Evolutionary conservation across 2,329 filamentous ascomycete genomes (phyloP).

Genomic region (Microcyclospora tardicrescens): DNA sequence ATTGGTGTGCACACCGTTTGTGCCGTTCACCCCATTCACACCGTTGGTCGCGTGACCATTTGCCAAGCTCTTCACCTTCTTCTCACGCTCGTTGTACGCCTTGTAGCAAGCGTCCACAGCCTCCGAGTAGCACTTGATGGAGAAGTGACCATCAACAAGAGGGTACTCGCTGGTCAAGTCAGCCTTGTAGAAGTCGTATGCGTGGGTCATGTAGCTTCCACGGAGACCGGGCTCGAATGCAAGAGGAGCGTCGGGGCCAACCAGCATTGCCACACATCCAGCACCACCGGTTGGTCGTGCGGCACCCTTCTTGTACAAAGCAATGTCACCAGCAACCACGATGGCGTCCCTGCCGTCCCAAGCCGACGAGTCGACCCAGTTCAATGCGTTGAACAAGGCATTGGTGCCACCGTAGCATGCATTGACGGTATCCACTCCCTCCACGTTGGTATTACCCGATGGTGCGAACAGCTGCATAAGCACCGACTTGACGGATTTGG

Average conservation of each 20-base stretch:
- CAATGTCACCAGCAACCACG: conserved; percentile 41
- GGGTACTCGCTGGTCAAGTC: conserved; percentile 42
- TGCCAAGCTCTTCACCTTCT: conserved; percentile 30
- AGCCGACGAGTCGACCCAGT: conserved; percentile 41
- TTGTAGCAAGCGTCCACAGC: conserved; percentile 42
- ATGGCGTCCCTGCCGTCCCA: conserved; percentile 42
- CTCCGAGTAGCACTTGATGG: conserved; percentile 40
- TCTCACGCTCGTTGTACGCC: conserved; percentile 39
- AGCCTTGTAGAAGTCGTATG: conserved; percentile 44
- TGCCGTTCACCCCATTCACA: conserved; percentile 22
- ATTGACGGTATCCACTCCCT: conserved; percentile 42
- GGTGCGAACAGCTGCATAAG: conserved; percentile 40
- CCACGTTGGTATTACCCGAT: conserved; percentile 41
- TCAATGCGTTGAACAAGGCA: conserved; percentile 41
- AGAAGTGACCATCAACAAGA: conserved; percentile 40
- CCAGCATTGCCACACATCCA: conserved; percentile 41
- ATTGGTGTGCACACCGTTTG: too few species aligned
- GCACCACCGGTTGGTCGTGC: conserved; percentile 41
- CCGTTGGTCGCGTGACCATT: conserved; percentile 29
- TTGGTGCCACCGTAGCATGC: conserved; percentile 44
- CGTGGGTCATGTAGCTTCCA: conserved; percentile 39
- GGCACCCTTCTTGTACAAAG: conserved; percentile 42
- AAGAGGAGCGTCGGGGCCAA: conserved; percentile 38
- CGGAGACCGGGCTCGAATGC: conserved; percentile 38
- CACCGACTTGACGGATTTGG: conserved; percentile 42